A percentile compares a stretch with the other conserved stretches of the same genome.
These are phyloP conservation scores for Aspergillus kassunensis DNA, from an alignment of 495 filamentous ascomycete genomes.

Conservation along the genomic window DNA sequence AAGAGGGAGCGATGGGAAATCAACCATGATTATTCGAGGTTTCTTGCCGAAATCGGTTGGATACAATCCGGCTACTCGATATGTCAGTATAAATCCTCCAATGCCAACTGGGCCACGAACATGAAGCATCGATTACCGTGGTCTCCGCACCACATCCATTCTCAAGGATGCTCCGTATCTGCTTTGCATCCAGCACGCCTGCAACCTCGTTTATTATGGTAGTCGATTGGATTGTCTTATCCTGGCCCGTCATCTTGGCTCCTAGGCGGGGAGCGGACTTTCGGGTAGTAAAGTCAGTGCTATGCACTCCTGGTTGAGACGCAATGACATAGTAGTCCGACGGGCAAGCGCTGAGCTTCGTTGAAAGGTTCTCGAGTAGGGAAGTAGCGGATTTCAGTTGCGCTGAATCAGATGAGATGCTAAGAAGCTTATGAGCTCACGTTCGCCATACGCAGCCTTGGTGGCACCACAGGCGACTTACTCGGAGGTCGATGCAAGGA, in stretches of 20 bases:
- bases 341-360: slow-evolving; percentile 58
- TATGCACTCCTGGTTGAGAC: slow-evolving; percentile 71
- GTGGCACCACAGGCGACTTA: slow-evolving; percentile 40
- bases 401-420: slow-evolving; percentile 41
- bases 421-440: slow-evolving; percentile 33
- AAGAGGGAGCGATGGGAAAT: slow-evolving; percentile 47
- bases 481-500: slow-evolving; percentile 77
- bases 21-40: slow-evolving; percentile 48
- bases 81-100: slow-evolving; percentile 15
- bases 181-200: slow-evolving; percentile 54
- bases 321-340: slow-evolving; percentile 79
- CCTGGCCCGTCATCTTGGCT: slow-evolving; percentile 45
- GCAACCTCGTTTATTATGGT: slow-evolving; percentile 58
- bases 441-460: neutral
- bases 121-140: slow-evolving; percentile 57
- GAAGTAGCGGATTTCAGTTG: slow-evolving; percentile 41
- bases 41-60: slow-evolving; percentile 39
- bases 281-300: slow-evolving; percentile 55
- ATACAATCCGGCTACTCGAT: slow-evolving; percentile 40
- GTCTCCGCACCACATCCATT: slow-evolving; percentile 50
- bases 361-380: slow-evolving; percentile 29
- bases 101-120: slow-evolving; percentile 39
- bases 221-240: slow-evolving; percentile 46
- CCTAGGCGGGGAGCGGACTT: slow-evolving; percentile 59
- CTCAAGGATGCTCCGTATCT: slow-evolving; percentile 49